phyloP scores from a whole-genome alignment of 2,329 filamentous ascomycete species.

The Graphilbum ipis-grandicollis region DNA sequence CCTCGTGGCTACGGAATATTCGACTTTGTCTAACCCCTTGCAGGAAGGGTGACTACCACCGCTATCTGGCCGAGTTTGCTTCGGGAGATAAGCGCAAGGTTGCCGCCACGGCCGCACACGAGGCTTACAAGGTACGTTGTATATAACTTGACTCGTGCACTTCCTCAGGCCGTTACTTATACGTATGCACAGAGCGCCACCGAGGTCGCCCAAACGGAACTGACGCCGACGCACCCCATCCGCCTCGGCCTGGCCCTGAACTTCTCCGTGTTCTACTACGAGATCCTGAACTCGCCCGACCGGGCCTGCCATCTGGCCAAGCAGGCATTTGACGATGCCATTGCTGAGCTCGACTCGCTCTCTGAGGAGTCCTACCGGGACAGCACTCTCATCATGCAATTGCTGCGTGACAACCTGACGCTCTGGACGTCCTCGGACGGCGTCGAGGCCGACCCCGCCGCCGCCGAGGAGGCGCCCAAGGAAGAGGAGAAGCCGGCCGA shows the following conservation, averaged over 20 bases:
- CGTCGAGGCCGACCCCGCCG: constrained; percentile 52
- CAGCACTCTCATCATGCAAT: constrained; percentile 97
- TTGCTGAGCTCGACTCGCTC: constrained; percentile 91
- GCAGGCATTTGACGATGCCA: constrained; percentile 91
- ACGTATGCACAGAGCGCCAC: constrained; percentile 74
- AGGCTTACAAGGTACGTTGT: constrained; percentile 68
- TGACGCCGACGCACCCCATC: constrained; percentile 84
- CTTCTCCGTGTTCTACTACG: constrained; percentile 99
- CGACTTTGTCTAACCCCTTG: constrained; percentile 12
- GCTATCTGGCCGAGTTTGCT: constrained; percentile 94
- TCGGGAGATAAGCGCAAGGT: constrained; percentile 88
- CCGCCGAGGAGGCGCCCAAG: constrained; percentile 37
- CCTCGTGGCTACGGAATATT: too few species aligned
- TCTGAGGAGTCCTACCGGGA: constrained; percentile 99
- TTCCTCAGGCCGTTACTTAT: neutral
- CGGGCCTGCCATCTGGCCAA: constrained; percentile 96
- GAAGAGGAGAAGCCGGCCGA: constrained; percentile 22
- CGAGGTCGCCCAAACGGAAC: constrained; percentile 75
- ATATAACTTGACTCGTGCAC: too few species aligned
- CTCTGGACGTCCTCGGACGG: constrained; percentile 94
- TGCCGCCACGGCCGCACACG: constrained; percentile 82
- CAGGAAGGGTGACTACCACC: constrained; percentile 99
- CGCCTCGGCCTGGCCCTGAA: constrained; percentile 82
- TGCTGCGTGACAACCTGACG: constrained; percentile 90
- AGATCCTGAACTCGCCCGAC: constrained; percentile 97